These are phyloP conservation scores for Kodamaea anthophila DNA, from an alignment of 1,139 yeast genomes.

Conservation along the genomic window DNA sequence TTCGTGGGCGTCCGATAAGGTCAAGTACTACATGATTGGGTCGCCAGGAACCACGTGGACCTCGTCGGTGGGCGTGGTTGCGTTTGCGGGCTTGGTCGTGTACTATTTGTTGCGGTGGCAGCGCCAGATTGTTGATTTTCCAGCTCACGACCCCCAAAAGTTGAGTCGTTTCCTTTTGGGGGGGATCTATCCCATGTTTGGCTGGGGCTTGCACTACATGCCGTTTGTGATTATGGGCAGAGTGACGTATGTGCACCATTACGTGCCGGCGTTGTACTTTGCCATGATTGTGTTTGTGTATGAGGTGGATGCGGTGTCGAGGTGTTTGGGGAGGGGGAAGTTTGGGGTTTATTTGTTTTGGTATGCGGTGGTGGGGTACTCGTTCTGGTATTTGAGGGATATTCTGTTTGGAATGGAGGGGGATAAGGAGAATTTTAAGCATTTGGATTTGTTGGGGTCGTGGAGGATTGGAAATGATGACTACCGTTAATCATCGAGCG, in stretches of 20 bases:
- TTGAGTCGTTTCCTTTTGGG: constrained; percentile 52
- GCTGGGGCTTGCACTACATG: constrained; percentile 89
- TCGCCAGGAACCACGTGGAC: constrained; percentile 95
- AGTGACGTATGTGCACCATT: constrained; percentile 96
- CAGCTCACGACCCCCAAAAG: constrained; percentile 23
- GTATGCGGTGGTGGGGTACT: constrained; percentile 54
- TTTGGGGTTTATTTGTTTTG: constrained; percentile 38
- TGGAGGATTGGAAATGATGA: constrained; percentile 56
- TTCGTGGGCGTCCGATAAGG: constrained; percentile 80
- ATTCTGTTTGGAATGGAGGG: constrained; percentile 91
- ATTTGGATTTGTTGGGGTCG: constrained; percentile 67
- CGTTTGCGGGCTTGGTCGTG: constrained; percentile 52
- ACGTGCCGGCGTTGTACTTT: constrained; percentile 92
- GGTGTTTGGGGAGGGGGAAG: too few species aligned
- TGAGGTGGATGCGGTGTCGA: constrained; percentile 64
- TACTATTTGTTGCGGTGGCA: constrained; percentile 82
- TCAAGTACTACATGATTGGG: constrained; percentile 85
- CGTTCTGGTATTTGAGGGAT: constrained; percentile 70
- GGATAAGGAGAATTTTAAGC: constrained; percentile 56
- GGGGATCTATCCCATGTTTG: constrained; percentile 86
- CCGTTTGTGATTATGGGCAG: constrained; percentile 95
- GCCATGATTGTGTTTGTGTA: constrained; percentile 81
- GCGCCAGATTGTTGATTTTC: constrained; percentile 77
- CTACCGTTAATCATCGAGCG: constrained; percentile 15
- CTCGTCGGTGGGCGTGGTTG: constrained; percentile 64